A percentile compares a stretch with the other conserved stretches of the same genome.
Conservation (phyloP, 768 basidiomycete genomes). For the Multifurca ochricompacta region DNA sequence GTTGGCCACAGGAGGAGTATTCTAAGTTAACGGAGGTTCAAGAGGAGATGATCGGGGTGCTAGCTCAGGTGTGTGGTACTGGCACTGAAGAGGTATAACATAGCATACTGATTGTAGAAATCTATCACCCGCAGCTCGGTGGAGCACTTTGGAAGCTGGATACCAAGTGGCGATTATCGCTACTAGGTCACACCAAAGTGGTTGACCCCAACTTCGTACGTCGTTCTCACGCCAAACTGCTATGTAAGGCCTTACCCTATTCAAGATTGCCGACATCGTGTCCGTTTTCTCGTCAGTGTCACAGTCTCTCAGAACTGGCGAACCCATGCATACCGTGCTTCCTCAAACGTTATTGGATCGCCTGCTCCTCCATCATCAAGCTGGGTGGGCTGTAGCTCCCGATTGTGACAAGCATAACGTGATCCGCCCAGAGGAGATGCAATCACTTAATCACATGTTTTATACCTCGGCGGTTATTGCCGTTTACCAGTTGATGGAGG, state of each 20-base stretch:
- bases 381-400: not conserved
- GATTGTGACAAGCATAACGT: not conserved
- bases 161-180: constrained; percentile 32
- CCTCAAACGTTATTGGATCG: constrained; percentile 18
- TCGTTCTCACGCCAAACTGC: not conserved
- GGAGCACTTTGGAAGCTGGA: constrained; percentile 39
- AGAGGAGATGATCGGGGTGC: constrained; percentile 33
- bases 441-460: constrained; percentile 15
- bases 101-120: not conserved
- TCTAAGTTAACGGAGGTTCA: constrained; percentile 34
- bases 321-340: constrained; percentile 19
- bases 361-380: constrained; percentile 8
- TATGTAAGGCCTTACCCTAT: not conserved
- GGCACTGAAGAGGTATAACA: not conserved
- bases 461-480: constrained; percentile 14
- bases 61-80: constrained; percentile 32
- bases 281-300: constrained; percentile 27
- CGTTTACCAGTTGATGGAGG: constrained; percentile 12
- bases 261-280: constrained; percentile 37
- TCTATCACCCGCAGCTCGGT: constrained; percentile 28
- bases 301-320: constrained; percentile 17
- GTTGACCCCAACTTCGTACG: constrained; percentile 49
- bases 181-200: constrained; percentile 39
- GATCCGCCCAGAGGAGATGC: constrained; percentile 9
- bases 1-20: constrained; percentile 46